Percentiles rank a stretch among this genome's conserved stretches.
These are phyloP conservation scores for Didymosphaeria variabile DNA, from an alignment of 2,329 filamentous ascomycete genomes.

Conservation along the genomic window DNA sequence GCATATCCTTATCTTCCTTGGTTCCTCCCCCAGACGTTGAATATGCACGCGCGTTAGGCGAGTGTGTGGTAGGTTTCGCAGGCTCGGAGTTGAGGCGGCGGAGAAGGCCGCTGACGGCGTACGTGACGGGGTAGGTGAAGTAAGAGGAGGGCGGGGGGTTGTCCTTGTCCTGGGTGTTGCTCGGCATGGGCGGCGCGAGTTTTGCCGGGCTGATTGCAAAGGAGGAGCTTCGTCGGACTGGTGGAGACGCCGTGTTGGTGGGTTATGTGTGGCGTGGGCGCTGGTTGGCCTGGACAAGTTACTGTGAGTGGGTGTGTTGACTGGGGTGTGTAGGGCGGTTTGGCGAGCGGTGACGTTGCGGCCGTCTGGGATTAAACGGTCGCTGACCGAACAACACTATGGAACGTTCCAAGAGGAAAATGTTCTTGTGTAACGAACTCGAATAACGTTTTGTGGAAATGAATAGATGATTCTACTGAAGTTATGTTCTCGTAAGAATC, in stretches of 20 bases:
- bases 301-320: not conserved
- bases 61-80: conserved; percentile 16
- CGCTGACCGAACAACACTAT: not conserved
- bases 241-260: conserved; percentile 16
- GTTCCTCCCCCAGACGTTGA: conserved; percentile 23
- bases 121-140: conserved; percentile 60
- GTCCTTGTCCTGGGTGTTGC: conserved; percentile 21
- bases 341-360: conserved; percentile 12
- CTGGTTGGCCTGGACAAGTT: not conserved
- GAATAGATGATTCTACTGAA: not conserved
- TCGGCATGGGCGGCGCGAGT: conserved; percentile 37
- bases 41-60: conserved; percentile 23
- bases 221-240: not conserved
- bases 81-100: conserved; percentile 58
- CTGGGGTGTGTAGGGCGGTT: conserved; percentile 1
- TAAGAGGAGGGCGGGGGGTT: conserved; percentile 48
- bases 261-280: conserved; percentile 2
- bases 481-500: not conserved
- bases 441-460: not conserved
- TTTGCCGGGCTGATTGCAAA: conserved; percentile 17
- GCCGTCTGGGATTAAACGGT: conserved; percentile 1
- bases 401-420: not conserved
- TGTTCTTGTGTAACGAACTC: not conserved
- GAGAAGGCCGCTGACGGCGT: conserved; percentile 58
- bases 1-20: conserved; percentile 56